Base-by-base conservation (phyloP, 1,284 basidiomycete species). In the Prillingera fragicola region DNA sequence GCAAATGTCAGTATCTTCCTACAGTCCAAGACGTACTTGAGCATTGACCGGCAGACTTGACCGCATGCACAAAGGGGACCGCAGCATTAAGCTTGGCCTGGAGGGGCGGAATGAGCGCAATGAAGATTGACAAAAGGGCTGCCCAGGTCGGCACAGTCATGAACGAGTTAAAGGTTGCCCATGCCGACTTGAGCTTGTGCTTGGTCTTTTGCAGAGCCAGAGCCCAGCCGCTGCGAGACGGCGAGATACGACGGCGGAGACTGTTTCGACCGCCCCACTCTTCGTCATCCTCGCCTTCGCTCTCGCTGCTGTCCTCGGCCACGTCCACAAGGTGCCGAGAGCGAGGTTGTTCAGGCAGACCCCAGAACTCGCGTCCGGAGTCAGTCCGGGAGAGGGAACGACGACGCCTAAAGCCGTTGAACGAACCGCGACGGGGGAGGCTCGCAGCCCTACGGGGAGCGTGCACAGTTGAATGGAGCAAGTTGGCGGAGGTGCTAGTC, bases 101-200 rank as follows among this genome's bases (percentile, higher is more conserved):
- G 12, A 94, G 57, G 2, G 85, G 83, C 6, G 74, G 82, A 15
- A 85, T 77, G 56, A 87, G 79, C 1, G 90, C 89, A 27, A 94
- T 87, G 38, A 88, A 52, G 27, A 96, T 74, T 3, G 87, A 88
- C 1, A 81, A 67, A 12, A 89, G 63, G 2, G 89, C 85, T 0
- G 86, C 85, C 76, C 85, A 84, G 22, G 91, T 78, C 0, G 87
- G 87, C 0, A 82, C 81, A 0, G 88, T 91, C 87, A 92, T 88
- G 73, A 92, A 91, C 24, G 77, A 76, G 60, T 80, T 79, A 54
- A 90, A 64, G 0, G 72, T 71, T 13, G 63, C 5, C 50, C 50
- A 52, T 13, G 23, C 13, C n/a, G 29, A 28, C 33, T n/a, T 64
- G 59, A 76, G 74, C 5, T 59, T 33, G 14, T 67, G 67, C 14